These are phyloP conservation scores for Calonectria hongkongensis DNA, from an alignment of 2,329 filamentous ascomycete species.

Conservation along the genomic window DNA sequence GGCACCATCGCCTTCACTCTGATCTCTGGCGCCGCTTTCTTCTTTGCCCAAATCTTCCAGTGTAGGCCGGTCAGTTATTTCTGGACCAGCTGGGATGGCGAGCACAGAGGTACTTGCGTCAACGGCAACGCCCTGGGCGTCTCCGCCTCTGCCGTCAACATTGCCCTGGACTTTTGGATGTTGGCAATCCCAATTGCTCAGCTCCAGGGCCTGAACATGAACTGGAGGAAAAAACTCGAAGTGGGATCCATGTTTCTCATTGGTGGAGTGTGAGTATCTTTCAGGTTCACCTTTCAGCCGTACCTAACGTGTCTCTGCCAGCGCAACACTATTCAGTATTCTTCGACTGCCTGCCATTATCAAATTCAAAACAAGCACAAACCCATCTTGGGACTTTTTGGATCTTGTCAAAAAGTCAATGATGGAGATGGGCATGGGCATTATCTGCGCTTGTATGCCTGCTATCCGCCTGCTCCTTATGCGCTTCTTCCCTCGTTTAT, in stretches of 20 bases:
- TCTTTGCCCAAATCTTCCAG: slow-evolving; percentile 68
- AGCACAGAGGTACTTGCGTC: slow-evolving; percentile 68
- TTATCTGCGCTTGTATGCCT: slow-evolving; percentile 64
- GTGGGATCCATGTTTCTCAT: slow-evolving; percentile 71
- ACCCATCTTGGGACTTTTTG: slow-evolving; percentile 61
- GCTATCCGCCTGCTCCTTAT: slow-evolving; percentile 60
- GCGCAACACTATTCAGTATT: slow-evolving; percentile 62
- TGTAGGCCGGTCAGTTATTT: slow-evolving; percentile 70
- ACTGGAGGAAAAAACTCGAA: slow-evolving; percentile 69
- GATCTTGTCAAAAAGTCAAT: slow-evolving; percentile 60
- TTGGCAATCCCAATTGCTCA: slow-evolving; percentile 70
- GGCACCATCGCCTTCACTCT: slow-evolving; percentile 63
- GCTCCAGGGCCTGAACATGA: slow-evolving; percentile 64
- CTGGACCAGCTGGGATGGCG: slow-evolving; percentile 72
- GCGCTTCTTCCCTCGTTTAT: slow-evolving; percentile 60
- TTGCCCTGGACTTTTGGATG: slow-evolving; percentile 71
- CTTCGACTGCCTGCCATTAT: slow-evolving; percentile 60
- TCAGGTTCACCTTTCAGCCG: neutral
- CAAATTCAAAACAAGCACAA: slow-evolving; percentile 54
- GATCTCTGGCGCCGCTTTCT: slow-evolving; percentile 64
- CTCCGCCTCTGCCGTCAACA: slow-evolving; percentile 72
- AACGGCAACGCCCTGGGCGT: slow-evolving; percentile 70
- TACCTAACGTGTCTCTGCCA: slow-evolving; percentile 42
- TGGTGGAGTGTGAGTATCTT: slow-evolving; percentile 64
- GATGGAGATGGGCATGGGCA: slow-evolving; percentile 62